Evolutionary conservation across 164 flowering plant species (phyloP).

Genomic region (Magnolia changhungtana): DNA sequence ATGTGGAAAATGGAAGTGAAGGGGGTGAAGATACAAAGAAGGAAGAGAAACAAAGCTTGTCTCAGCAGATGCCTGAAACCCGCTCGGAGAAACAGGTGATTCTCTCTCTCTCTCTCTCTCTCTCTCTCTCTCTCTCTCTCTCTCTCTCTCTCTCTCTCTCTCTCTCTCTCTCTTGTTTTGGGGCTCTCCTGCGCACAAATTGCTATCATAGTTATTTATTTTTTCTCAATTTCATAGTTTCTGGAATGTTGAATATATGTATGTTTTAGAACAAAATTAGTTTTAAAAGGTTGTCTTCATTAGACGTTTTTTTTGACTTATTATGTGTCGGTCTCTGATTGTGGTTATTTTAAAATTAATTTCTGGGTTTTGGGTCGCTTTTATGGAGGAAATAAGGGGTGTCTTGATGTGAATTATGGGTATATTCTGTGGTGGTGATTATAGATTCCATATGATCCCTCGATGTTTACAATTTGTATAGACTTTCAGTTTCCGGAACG

Average conservation of each 20-base stretch:
- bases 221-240: neutral
- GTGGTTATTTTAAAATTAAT: neutral
- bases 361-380: slow-evolving; percentile 3
- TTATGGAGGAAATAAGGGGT: neutral
- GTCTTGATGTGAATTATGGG: neutral
- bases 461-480: too few species aligned
- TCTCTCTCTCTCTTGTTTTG: too few species aligned
- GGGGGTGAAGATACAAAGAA: neutral
- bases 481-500: too few species aligned
- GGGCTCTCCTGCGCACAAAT: neutral
- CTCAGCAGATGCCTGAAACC: neutral
- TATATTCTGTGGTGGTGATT: neutral
- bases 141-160: too few species aligned
- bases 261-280: too few species aligned
- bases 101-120: neutral
- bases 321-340: neutral
- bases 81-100: neutral
- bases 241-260: neutral
- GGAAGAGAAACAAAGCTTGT: neutral
- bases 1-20: neutral
- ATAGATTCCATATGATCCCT: too few species aligned
- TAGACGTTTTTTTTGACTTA: neutral
- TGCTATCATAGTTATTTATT: neutral
- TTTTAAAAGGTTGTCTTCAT: neutral
- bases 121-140: too few species aligned